Percentiles rank a stretch among this genome's conserved stretches.
Conservation (phyloP, 2,329 filamentous ascomycete species). For the Pezicula carpinea region DNA sequence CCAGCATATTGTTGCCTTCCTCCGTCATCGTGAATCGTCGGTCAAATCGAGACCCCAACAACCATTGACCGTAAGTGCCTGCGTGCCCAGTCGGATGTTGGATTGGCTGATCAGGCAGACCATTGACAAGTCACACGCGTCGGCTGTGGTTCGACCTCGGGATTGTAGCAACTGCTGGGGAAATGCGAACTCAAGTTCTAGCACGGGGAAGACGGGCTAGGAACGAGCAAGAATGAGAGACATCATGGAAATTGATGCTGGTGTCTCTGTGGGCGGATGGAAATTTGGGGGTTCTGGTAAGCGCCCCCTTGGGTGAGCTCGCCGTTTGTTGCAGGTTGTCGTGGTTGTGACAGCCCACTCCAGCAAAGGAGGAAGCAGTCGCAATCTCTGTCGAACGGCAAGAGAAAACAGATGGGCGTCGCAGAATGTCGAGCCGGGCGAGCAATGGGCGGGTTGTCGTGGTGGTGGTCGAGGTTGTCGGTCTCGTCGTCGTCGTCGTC, state of each 20-base stretch:
- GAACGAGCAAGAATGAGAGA: conserved; percentile 2
- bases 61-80: conserved; percentile 21
- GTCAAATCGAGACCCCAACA: conserved; percentile 16
- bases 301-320: background rate
- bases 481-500: background rate
- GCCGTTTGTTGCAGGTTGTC: background rate
- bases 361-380: conserved; percentile 2
- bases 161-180: background rate
- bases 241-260: conserved; percentile 6
- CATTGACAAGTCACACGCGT: conserved; percentile 2
- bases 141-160: background rate
- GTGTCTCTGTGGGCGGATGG: conserved; percentile 3
- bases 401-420: background rate
- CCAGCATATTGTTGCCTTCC: conserved; percentile 22
- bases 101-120: background rate
- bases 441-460: conserved; percentile 1
- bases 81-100: background rate
- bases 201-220: conserved; percentile 4
- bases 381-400: background rate
- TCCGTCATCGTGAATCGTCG: conserved; percentile 22
- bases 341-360: background rate
- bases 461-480: background rate
- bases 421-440: background rate
- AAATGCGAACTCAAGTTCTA: background rate
- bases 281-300: background rate